Percentiles rank a stretch among this genome's conserved stretches.
phyloP scores from a whole-genome alignment of 352 stramenopile species.

The Bremia lactucae region DNA sequence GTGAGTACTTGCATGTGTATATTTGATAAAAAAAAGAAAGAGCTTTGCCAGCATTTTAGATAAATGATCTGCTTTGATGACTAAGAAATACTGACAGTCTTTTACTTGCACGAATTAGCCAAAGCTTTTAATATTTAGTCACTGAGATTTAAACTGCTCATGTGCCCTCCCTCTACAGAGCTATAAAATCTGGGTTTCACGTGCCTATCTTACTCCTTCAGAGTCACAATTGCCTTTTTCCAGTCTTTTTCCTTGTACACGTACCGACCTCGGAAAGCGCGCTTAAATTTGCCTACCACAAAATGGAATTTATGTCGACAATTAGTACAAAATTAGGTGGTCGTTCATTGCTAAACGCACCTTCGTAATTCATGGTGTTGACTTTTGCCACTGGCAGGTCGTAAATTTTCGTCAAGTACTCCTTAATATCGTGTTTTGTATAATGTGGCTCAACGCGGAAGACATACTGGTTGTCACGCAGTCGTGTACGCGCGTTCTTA shows the following conservation, averaged over 20 bases:
- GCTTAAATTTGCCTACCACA: conserved; percentile 81
- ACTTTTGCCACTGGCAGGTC: conserved; percentile 90
- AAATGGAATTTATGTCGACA: conserved; percentile 1
- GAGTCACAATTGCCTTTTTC: conserved; percentile 88
- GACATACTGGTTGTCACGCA: conserved; percentile 78
- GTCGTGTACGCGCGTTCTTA: conserved; percentile 66
- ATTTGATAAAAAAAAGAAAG: conserved; percentile 10
- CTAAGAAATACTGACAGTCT: no score
- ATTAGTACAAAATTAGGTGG: not conserved
- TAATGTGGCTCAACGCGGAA: conserved; percentile 93
- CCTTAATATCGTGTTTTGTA: conserved; percentile 96
- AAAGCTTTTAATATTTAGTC: no score
- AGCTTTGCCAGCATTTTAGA: not conserved
- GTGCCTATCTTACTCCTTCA: conserved; percentile 55
- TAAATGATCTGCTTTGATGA: no score
- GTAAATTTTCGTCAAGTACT: conserved; percentile 96
- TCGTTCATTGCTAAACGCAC: conserved; percentile 19
- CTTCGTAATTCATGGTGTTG: conserved; percentile 92
- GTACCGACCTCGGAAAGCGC: conserved; percentile 68
- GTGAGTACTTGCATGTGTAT: conserved; percentile 9
- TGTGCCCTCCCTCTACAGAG: no score
- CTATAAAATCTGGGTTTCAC: no score
- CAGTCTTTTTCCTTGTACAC: conserved; percentile 90
- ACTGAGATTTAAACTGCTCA: no score
- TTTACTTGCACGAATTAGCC: no score